Percentiles rank a stretch among this genome's conserved stretches.
Evolutionary conservation across 2,329 filamentous ascomycete species (phyloP).

Genomic region (Byssochlamys sp.): DNA sequence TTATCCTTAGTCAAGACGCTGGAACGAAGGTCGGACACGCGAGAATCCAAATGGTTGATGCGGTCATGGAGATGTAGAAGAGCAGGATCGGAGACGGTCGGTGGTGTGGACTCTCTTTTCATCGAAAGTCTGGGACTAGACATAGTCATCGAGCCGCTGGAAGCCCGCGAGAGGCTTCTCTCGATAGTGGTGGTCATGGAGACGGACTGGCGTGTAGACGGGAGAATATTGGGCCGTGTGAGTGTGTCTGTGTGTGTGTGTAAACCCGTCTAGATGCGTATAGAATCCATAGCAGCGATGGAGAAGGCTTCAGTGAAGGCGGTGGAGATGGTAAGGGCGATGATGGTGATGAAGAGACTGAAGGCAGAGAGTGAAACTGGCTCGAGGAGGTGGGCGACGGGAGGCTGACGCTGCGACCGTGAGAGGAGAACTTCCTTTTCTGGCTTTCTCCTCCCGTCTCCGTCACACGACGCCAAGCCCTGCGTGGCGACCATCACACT

Average conservation of each 20-base stretch:
- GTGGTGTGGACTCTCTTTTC: conserved; percentile 25
- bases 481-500: not conserved
- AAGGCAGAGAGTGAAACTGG: not conserved
- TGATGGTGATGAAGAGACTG: not conserved
- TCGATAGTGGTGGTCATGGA: conserved; percentile 27
- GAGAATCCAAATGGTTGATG: conserved; percentile 29
- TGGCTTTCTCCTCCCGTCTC: not conserved
- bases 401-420: not conserved
- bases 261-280: not conserved
- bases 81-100: conserved; percentile 24
- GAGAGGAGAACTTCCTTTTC: not conserved
- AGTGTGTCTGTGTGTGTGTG: not conserved
- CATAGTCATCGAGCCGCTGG: conserved; percentile 27
- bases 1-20: conserved; percentile 29
- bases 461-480: not conserved
- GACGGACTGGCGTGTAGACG: conserved; percentile 3
- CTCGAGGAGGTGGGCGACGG: not conserved
- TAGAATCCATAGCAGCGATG: not conserved
- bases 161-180: conserved; percentile 28
- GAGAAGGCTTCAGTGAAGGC: not conserved
- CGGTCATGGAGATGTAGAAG: conserved; percentile 30
- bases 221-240: not conserved
- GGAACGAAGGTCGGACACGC: conserved; percentile 28
- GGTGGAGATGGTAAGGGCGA: not conserved
- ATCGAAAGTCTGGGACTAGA: conserved; percentile 28